Conservation (phyloP, 2,329 filamentous ascomycete species). For the Pseudogymnoascus sp. region DNA sequence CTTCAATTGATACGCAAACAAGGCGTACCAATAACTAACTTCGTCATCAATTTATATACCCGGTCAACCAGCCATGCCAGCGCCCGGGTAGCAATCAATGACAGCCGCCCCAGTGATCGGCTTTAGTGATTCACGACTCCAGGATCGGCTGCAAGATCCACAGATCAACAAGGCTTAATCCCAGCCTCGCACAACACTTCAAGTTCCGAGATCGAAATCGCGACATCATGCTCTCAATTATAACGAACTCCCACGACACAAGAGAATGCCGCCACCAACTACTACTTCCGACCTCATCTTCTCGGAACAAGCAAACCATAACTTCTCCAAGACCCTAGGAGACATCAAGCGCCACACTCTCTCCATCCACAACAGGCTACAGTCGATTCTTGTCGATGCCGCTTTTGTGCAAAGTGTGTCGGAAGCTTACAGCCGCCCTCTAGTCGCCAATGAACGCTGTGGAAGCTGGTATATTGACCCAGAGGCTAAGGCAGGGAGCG, state of each 20-base stretch:
- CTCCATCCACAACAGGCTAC: constrained; percentile 71
- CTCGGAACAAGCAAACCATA: constrained; percentile 45
- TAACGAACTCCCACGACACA: neutral
- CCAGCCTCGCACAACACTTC: neutral
- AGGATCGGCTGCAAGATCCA: neutral
- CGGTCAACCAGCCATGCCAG: neutral
- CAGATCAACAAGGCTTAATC: neutral
- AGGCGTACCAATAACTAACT: neutral
- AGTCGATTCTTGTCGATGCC: constrained; percentile 70
- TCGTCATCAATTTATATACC: neutral
- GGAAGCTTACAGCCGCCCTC: constrained; percentile 48
- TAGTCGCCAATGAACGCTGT: constrained; percentile 90
- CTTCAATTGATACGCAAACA: neutral
- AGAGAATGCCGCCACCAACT: constrained; percentile 30
- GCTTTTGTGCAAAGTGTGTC: constrained; percentile 61
- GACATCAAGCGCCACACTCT: constrained; percentile 70
- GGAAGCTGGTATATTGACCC: constrained; percentile 89
- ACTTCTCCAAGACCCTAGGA: constrained; percentile 60
- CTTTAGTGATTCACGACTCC: neutral
- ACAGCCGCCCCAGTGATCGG: neutral
- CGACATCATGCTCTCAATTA: neutral
- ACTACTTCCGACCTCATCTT: constrained; percentile 40
- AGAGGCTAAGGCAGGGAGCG: constrained; percentile 56
- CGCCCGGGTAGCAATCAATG: neutral
- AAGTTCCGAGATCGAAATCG: neutral